Evolutionary conservation across 1,284 basidiomycete genomes (phyloP).

Genomic region (Boletus semigastroideus): DNA sequence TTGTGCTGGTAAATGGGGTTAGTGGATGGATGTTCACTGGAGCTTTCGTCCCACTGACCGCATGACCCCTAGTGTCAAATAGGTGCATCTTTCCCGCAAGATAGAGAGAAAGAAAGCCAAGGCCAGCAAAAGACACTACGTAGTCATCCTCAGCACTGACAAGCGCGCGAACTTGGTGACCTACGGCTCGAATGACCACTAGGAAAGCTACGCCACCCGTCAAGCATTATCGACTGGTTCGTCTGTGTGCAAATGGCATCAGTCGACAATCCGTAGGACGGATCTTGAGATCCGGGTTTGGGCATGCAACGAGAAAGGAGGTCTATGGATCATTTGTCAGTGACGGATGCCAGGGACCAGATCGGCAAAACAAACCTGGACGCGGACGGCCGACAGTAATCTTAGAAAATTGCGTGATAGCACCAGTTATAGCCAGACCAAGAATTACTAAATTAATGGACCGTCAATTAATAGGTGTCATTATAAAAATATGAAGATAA

Average conservation of each 20-base stretch:
- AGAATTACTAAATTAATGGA: constrained; percentile 57
- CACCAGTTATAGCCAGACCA: constrained; percentile 71
- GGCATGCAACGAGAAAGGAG: constrained; percentile 85
- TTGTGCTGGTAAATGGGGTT: constrained; percentile 48
- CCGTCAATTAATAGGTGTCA: background rate
- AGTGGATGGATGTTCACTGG: background rate
- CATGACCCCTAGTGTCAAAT: constrained; percentile 80
- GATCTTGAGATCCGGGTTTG: constrained; percentile 59
- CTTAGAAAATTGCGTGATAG: constrained; percentile 85
- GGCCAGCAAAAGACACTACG: constrained; percentile 86
- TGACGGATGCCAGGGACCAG: background rate
- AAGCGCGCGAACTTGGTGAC: constrained; percentile 24
- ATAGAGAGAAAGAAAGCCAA: constrained; percentile 89
- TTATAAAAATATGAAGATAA: constrained; percentile 24
- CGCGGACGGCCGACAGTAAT: constrained; percentile 88
- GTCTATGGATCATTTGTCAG: constrained; percentile 44
- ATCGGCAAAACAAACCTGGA: constrained; percentile 49
- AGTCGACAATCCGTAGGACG: constrained; percentile 72
- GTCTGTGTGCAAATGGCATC: constrained; percentile 79
- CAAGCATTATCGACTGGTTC: constrained; percentile 57
- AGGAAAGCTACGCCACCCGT: constrained; percentile 94
- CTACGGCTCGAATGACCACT: constrained; percentile 87
- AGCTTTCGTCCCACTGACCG: constrained; percentile 45
- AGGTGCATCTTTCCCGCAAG: constrained; percentile 90
- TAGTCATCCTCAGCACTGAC: constrained; percentile 5